A percentile compares a stretch with the other conserved stretches of the same genome.
These are phyloP conservation scores for Chaetomium tenue DNA, from an alignment of 495 filamentous ascomycete genomes.

Conservation along the genomic window DNA sequence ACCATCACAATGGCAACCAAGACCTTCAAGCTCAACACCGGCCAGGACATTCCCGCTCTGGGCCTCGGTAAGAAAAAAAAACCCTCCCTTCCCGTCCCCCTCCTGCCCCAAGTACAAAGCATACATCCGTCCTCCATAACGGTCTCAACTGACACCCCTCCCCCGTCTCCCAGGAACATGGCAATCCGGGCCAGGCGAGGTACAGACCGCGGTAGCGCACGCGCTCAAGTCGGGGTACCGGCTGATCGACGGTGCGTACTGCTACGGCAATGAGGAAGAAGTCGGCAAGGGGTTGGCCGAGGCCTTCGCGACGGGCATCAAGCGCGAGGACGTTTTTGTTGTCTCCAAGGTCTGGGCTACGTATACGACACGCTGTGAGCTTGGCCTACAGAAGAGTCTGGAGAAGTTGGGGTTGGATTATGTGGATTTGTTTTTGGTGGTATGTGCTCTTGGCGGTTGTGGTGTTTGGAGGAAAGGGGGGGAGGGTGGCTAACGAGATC, in stretches of 20 bases:
- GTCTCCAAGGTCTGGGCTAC: conserved; percentile 84
- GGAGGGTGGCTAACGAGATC: conserved; percentile 32
- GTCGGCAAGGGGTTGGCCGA: conserved; percentile 57
- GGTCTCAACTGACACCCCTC: neutral
- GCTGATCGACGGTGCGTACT: conserved; percentile 60
- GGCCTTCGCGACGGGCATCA: conserved; percentile 65
- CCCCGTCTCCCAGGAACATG: conserved; percentile 56
- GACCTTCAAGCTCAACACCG: conserved; percentile 72
- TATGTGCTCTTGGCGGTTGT: conserved; percentile 9
- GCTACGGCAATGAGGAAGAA: conserved; percentile 60
- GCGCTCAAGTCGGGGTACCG: conserved; percentile 64
- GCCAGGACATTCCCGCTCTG: conserved; percentile 69
- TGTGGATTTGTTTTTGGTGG: conserved; percentile 72
- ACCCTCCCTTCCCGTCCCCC: too few species aligned
- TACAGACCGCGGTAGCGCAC: conserved; percentile 51
- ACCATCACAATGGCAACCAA: conserved; percentile 46
- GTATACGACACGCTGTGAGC: conserved; percentile 65
- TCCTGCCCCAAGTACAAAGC: conserved; percentile 20
- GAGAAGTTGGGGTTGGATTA: conserved; percentile 72
- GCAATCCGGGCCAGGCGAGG: conserved; percentile 67
- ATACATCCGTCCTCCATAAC: too few species aligned
- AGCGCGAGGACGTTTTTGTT: conserved; percentile 77
- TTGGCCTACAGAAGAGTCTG: conserved; percentile 68
- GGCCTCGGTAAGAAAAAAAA: conserved; percentile 56
- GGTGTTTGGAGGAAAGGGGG: neutral